phyloP scores from a whole-genome alignment of 768 basidiomycete genomes.

The Naematelia encephala region DNA sequence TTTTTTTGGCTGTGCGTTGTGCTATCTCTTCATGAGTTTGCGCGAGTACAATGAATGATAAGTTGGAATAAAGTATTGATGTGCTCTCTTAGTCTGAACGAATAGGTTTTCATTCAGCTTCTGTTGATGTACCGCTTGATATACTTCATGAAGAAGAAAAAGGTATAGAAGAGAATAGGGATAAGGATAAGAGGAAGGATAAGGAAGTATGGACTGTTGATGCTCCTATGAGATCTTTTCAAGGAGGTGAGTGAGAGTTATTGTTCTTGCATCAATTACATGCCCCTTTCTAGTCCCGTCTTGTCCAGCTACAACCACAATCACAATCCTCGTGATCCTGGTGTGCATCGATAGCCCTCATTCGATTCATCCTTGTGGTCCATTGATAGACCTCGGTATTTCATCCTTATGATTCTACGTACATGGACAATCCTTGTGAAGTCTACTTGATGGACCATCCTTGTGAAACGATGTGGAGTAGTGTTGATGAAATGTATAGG shows the following conservation, averaged over 20 bases:
- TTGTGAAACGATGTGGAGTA: too few species aligned
- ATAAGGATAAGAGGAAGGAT: neutral
- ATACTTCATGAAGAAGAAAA: slow-evolving; percentile 33
- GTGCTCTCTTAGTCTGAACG: neutral
- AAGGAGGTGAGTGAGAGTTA: slow-evolving; percentile 72
- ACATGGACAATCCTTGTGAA: too few species aligned
- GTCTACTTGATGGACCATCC: too few species aligned
- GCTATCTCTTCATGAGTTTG: neutral
- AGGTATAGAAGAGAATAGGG: neutral
- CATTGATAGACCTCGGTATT: too few species aligned
- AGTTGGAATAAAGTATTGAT: neutral
- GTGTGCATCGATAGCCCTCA: too few species aligned
- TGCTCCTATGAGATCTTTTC: slow-evolving; percentile 78
- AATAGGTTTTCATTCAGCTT: slow-evolving; percentile 67
- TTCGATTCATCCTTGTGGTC: too few species aligned
- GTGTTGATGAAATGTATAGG: slow-evolving; percentile 53
- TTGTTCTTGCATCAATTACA: too few species aligned
- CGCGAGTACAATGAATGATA: neutral
- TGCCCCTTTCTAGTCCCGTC: too few species aligned
- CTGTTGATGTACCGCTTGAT: slow-evolving; percentile 43
- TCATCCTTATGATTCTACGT: too few species aligned
- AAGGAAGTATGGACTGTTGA: slow-evolving; percentile 57
- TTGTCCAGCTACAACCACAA: too few species aligned
- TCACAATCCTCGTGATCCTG: too few species aligned
- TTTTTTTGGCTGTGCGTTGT: neutral